Conservation (phyloP, 2,329 filamentous ascomycete genomes). For the Pyricularia sp. region DNA sequence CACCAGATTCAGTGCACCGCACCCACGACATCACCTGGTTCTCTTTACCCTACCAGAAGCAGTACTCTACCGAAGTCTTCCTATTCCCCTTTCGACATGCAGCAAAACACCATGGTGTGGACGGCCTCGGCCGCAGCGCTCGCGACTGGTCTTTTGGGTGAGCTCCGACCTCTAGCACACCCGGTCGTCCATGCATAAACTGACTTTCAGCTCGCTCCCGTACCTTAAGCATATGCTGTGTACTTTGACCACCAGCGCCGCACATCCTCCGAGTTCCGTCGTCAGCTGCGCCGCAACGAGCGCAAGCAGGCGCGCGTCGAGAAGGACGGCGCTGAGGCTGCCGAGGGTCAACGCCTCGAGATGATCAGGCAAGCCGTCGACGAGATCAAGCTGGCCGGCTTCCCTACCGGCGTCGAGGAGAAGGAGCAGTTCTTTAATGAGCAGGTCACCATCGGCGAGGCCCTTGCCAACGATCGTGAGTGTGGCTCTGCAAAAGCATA, state of each 20-base stretch:
- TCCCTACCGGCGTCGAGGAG: conserved; percentile 83
- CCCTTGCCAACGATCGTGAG: conserved; percentile 73
- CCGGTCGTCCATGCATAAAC: background rate
- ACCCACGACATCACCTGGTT: background rate
- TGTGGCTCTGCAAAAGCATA: conserved; percentile 9
- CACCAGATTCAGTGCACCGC: background rate
- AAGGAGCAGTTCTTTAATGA: conserved; percentile 96
- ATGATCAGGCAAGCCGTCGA: conserved; percentile 68
- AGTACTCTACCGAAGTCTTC: conserved; percentile 18
- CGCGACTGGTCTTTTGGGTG: conserved; percentile 52
- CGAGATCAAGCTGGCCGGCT: conserved; percentile 81
- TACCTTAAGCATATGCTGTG: conserved; percentile 46
- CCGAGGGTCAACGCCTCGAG: conserved; percentile 58
- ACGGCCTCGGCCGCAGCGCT: conserved; percentile 53
- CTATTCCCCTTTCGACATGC: conserved; percentile 41
- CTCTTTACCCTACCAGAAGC: background rate
- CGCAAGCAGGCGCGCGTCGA: conserved; percentile 61
- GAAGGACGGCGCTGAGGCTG: conserved; percentile 62
- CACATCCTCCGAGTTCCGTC: conserved; percentile 55
- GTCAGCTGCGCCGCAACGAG: conserved; percentile 63
- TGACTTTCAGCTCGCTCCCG: background rate
- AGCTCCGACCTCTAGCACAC: conserved; percentile 10
- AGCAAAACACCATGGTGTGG: conserved; percentile 48
- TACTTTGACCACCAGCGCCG: conserved; percentile 64
- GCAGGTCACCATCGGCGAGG: conserved; percentile 83